Percentiles rank a stretch among this genome's conserved stretches.
Evolutionary conservation across 208 protist genomes (phyloP).

Genomic region (Strigomonas culicis): DNA sequence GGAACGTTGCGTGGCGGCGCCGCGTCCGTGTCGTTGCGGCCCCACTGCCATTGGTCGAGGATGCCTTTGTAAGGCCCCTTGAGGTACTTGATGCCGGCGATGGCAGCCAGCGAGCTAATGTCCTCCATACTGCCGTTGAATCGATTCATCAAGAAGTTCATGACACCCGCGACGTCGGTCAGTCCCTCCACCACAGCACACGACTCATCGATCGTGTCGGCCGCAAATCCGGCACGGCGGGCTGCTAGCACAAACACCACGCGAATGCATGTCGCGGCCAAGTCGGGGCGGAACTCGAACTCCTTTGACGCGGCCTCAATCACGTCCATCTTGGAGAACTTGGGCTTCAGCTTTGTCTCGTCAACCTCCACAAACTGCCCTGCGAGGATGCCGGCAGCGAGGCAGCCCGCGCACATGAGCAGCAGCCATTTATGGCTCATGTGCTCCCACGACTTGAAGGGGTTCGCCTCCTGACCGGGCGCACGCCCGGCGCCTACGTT

Average conservation of each 20-base stretch:
- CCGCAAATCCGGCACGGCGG: constrained; percentile 56
- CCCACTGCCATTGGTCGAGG: constrained; percentile 61
- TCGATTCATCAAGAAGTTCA: constrained; percentile 53
- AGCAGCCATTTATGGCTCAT: constrained; percentile 81
- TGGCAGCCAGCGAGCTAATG: constrained; percentile 51
- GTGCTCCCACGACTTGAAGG: constrained; percentile 87
- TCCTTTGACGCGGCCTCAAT: constrained; percentile 50
- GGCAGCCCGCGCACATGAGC: constrained; percentile 76
- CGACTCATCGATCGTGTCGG: constrained; percentile 68
- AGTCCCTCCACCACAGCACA: constrained; percentile 69
- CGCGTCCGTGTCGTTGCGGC: constrained; percentile 75
- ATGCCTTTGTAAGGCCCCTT: constrained; percentile 55
- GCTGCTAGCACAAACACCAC: constrained; percentile 81
- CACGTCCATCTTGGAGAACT: constrained; percentile 50
- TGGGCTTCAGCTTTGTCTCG: constrained; percentile 64
- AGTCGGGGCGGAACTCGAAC: constrained; percentile 80
- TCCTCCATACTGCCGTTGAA: constrained; percentile 64
- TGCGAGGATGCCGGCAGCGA: constrained; percentile 58
- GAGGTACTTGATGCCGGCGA: constrained; percentile 73
- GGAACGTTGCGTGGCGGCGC: constrained; percentile 43
- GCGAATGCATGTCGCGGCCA: constrained; percentile 71
- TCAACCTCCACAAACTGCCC: constrained; percentile 73
- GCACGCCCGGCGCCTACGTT: constrained; percentile 43
- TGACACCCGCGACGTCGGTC: constrained; percentile 63
- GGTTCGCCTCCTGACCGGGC: constrained; percentile 56